Evolutionary conservation across 306 rosid species (phyloP).

Genomic region (Citrullus colocynthis): DNA sequence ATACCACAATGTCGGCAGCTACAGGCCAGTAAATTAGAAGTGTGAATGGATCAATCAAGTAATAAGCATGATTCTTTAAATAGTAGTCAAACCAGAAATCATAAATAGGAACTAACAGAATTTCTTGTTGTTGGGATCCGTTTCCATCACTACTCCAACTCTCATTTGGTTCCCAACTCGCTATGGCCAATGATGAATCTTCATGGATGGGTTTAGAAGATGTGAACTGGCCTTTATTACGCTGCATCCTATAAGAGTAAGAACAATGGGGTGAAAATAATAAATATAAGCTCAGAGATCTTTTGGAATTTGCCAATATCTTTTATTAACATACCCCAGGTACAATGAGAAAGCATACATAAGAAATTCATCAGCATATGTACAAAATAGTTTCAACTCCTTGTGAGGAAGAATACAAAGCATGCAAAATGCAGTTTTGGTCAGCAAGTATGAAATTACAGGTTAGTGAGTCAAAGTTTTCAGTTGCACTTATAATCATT

Average conservation of each 20-base stretch:
- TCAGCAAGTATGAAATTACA: background rate
- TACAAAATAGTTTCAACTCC: background rate
- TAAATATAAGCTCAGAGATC: background rate
- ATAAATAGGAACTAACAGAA: constrained; percentile 36
- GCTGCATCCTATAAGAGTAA: constrained; percentile 46
- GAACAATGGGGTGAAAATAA: background rate
- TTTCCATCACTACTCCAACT: constrained; percentile 29
- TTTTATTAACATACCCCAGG: background rate
- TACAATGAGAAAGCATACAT: background rate
- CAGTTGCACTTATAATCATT: background rate
- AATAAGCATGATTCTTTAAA: background rate
- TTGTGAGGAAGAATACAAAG: background rate
- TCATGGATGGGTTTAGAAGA: constrained; percentile 51
- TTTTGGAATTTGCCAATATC: background rate
- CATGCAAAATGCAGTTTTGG: background rate
- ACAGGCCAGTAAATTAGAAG: background rate
- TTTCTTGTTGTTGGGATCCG: constrained; percentile 55
- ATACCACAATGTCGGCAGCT: constrained; percentile 74
- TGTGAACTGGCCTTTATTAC: constrained; percentile 70
- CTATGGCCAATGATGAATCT: constrained; percentile 40
- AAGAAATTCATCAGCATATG: background rate
- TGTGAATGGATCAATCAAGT: background rate
- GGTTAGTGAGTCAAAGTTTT: background rate
- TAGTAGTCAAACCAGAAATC: background rate
- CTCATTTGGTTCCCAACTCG: constrained; percentile 45